phyloP scores from a whole-genome alignment of 1,139 yeast species.

The Candida neerlandica region DNA sequence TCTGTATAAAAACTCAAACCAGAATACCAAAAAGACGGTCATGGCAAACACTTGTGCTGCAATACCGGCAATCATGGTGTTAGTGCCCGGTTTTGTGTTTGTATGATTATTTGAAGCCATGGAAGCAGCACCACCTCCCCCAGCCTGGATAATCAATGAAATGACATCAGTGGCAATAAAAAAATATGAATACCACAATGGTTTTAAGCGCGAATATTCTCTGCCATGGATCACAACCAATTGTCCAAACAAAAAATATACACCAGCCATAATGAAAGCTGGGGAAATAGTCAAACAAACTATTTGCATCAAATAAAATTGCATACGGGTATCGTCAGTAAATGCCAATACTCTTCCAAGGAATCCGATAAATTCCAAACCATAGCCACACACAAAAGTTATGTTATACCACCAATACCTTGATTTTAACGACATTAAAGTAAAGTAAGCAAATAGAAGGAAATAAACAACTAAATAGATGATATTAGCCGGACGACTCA shows the following conservation, averaged over 20 bases:
- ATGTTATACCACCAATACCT: slow-evolving; percentile 76
- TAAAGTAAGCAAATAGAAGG: slow-evolving; percentile 22
- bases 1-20: slow-evolving; percentile 54
- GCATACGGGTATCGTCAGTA: slow-evolving; percentile 38
- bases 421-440: slow-evolving; percentile 34
- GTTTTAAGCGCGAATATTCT: slow-evolving; percentile 61
- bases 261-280: slow-evolving; percentile 86
- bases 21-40: slow-evolving; percentile 60
- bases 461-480: slow-evolving; percentile 27
- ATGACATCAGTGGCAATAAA: slow-evolving; percentile 69
- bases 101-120: slow-evolving; percentile 43
- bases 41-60: slow-evolving; percentile 77
- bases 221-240: slow-evolving; percentile 70
- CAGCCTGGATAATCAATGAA: slow-evolving; percentile 75
- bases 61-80: slow-evolving; percentile 82
- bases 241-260: slow-evolving; percentile 77
- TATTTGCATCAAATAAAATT: slow-evolving; percentile 64
- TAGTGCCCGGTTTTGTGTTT: slow-evolving; percentile 56
- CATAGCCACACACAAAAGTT: slow-evolving; percentile 61
- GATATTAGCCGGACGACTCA: slow-evolving; percentile 27
- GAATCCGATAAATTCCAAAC: slow-evolving; percentile 73
- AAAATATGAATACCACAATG: slow-evolving; percentile 73
- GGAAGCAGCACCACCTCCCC: slow-evolving; percentile 82
- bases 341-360: slow-evolving; percentile 56
- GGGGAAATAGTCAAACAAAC: slow-evolving; percentile 80